phyloP scores from a whole-genome alignment of 352 stramenopile species.

The Blastocystis sp. region DNA sequence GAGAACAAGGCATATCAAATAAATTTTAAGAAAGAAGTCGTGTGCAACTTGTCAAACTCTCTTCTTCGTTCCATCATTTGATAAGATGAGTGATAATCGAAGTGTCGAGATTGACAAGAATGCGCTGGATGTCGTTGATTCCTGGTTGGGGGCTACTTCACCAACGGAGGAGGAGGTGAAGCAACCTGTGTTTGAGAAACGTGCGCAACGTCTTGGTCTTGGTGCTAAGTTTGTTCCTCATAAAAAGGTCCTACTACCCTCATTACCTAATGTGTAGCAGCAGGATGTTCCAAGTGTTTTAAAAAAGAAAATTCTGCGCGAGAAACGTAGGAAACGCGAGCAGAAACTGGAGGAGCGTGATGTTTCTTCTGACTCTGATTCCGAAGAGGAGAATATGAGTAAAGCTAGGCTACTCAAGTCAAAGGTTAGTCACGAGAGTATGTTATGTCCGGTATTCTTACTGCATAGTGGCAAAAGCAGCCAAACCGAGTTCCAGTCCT shows the following conservation, averaged over 20 bases:
- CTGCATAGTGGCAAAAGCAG: background rate
- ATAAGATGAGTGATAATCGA: conserved; percentile 29
- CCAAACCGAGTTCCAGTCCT: too few relatives aligned
- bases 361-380: conserved; percentile 9
- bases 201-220: conserved; percentile 10
- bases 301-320: conserved; percentile 49
- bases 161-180: background rate
- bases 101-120: conserved; percentile 29
- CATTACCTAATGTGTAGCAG: background rate
- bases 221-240: conserved; percentile 51
- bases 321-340: conserved; percentile 31
- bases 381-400: background rate
- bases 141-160: background rate
- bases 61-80: background rate
- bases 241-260: background rate
- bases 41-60: background rate
- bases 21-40: background rate
- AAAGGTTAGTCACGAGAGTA: background rate
- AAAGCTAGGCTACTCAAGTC: conserved; percentile 28
- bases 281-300: conserved; percentile 16
- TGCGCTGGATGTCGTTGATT: conserved; percentile 33
- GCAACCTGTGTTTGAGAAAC: conserved; percentile 18
- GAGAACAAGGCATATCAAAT: conserved; percentile 29
- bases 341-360: background rate
- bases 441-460: background rate